Percentiles rank a stretch among this genome's conserved stretches.
Evolutionary conservation across 2,329 filamentous ascomycete genomes (phyloP).

Genomic region (Paecilomyces dactylethromorphus): DNA sequence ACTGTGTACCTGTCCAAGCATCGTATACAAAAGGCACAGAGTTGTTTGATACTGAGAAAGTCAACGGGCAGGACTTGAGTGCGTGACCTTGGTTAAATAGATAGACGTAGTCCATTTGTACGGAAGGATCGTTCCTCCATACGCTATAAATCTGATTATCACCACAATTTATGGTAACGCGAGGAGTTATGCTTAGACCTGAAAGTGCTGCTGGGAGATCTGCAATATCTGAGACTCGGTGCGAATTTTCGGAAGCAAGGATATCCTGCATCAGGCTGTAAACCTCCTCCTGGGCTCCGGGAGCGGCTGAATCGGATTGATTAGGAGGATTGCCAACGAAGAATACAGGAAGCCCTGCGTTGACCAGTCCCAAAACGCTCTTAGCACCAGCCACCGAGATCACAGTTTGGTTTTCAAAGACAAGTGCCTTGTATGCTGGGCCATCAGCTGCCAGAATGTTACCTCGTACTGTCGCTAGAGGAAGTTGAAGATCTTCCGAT

Average conservation of each 20-base stretch:
- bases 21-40: conserved; percentile 33
- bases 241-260: conserved; percentile 26
- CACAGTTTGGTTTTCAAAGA: conserved; percentile 31
- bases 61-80: conserved; percentile 11
- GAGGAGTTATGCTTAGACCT: conserved; percentile 24
- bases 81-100: conserved; percentile 33
- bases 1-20: conserved; percentile 37
- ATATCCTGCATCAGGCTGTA: conserved; percentile 16
- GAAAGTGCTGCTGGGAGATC: conserved; percentile 24
- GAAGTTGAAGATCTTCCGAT: conserved; percentile 38
- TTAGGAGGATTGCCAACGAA: conserved; percentile 30
- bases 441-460: conserved; percentile 31
- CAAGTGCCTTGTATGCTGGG: conserved; percentile 38
- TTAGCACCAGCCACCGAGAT: conserved; percentile 29
- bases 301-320: conserved; percentile 11
- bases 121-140: conserved; percentile 24
- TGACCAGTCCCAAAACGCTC: conserved; percentile 28
- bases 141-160: conserved; percentile 30
- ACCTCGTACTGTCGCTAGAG: conserved; percentile 29
- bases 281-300: conserved; percentile 7
- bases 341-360: conserved; percentile 37
- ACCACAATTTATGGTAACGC: conserved; percentile 8
- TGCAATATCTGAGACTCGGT: conserved; percentile 20
- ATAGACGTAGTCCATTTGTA: conserved; percentile 29
- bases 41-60: conserved; percentile 21